phyloP scores from a whole-genome alignment of 495 filamentous ascomycete species.

The Bombardia bombarda region DNA sequence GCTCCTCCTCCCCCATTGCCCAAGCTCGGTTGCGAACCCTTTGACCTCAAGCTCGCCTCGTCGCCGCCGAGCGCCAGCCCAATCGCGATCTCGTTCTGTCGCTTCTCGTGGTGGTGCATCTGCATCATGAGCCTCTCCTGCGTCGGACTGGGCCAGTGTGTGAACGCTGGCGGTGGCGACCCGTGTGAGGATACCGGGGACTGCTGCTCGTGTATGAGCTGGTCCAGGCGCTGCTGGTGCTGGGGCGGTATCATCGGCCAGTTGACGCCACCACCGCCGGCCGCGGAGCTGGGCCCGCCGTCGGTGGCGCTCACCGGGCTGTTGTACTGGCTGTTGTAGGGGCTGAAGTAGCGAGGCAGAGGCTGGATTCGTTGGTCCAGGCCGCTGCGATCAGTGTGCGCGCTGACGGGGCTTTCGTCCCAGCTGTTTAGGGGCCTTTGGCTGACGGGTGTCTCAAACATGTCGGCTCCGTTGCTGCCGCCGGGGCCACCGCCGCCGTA shows the following conservation, averaged over 20 bases:
- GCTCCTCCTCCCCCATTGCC: too few species aligned
- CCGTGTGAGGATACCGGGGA: constrained; percentile 7
- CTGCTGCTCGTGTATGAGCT: constrained; percentile 15
- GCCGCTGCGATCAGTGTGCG: constrained; percentile 19
- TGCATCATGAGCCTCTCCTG: constrained; percentile 22
- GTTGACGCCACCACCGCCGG: constrained; percentile 5
- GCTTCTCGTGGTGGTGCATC: constrained; percentile 15
- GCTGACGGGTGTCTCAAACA: constrained; percentile 42
- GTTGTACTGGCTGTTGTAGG: constrained; percentile 38
- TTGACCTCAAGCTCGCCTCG: constrained; percentile 20
- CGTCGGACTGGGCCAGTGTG: constrained; percentile 21
- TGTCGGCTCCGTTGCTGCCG: constrained; percentile 20
- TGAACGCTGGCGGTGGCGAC: constrained; percentile 18
- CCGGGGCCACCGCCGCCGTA: constrained; percentile 12
- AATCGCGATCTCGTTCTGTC: constrained; percentile 24
- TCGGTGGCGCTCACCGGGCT: constrained; percentile 36
- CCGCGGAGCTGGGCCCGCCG: constrained; percentile 17
- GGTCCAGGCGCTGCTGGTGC: too few species aligned
- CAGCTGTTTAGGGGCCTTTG: constrained; percentile 38
- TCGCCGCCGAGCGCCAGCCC: constrained; percentile 28
- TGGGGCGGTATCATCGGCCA: constrained; percentile 19
- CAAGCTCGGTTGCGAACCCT: constrained; percentile 15
- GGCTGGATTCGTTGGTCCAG: constrained; percentile 6
- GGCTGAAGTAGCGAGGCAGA: constrained; percentile 40
- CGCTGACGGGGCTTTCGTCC: constrained; percentile 39